Evolutionary conservation across 257 asterid species (phyloP).

Genomic region (Solanum rostratum): DNA sequence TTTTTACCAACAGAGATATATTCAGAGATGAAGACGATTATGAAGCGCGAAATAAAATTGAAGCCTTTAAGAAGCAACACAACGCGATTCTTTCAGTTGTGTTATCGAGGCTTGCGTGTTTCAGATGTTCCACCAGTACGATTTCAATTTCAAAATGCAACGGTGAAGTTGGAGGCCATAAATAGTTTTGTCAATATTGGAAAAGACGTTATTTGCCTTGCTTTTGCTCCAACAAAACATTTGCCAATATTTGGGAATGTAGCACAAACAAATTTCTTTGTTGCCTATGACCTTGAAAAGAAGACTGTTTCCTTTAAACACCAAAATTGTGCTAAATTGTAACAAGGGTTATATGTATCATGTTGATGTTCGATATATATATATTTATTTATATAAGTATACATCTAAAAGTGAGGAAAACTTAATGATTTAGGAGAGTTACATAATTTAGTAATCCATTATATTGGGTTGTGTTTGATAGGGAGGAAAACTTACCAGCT

Average conservation of each 20-base stretch:
- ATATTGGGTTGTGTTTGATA: too few species aligned
- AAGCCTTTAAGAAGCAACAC: conserved; percentile 10
- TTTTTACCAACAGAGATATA: conserved; percentile 26
- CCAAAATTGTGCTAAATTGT: background rate
- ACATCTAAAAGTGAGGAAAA: background rate
- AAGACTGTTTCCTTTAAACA: conserved; percentile 3
- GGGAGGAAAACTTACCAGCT: too few species aligned
- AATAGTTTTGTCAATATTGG: conserved; percentile 22
- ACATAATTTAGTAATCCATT: too few species aligned
- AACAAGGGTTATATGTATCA: background rate
- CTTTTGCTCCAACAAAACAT: conserved; percentile 8
- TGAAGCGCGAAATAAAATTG: conserved; percentile 4
- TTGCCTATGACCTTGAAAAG: conserved; percentile 8
- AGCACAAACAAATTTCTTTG: conserved; percentile 11
- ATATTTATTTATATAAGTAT: too few species aligned
- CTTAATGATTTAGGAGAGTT: too few species aligned
- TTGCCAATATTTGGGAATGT: conserved; percentile 23
- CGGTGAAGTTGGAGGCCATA: conserved; percentile 26
- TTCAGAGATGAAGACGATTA: background rate
- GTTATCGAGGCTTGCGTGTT: conserved; percentile 8
- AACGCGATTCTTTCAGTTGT: conserved; percentile 12
- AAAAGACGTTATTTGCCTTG: conserved; percentile 20
- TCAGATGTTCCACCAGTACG: conserved; percentile 19
- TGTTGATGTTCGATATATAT: background rate
- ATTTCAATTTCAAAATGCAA: conserved; percentile 46